phyloP scores from a whole-genome alignment of 306 rosid genomes.

The Cucurbita argyrosperma region DNA sequence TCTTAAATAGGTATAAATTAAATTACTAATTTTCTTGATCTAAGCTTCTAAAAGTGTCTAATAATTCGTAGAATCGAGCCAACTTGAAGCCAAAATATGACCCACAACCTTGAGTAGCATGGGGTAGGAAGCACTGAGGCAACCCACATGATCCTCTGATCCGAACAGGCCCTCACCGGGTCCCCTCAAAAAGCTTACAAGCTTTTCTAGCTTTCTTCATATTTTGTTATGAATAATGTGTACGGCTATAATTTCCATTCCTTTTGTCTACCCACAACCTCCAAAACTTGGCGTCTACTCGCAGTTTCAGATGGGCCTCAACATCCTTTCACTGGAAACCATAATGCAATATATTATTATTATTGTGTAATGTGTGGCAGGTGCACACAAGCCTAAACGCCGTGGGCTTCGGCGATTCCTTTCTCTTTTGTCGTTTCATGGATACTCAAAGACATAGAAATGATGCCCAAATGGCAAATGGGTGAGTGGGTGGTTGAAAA shows the following conservation, averaged over 20 bases:
- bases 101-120: not conserved
- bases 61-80: too few species aligned
- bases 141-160: not conserved
- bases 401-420: slow-evolving; percentile 82
- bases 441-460: slow-evolving; percentile 30
- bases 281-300: not conserved
- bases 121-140: not conserved
- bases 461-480: slow-evolving; percentile 33
- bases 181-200: not conserved
- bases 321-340: not conserved
- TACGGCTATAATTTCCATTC: not conserved
- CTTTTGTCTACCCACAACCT: not conserved
- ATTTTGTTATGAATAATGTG: not conserved
- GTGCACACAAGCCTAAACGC: slow-evolving; percentile 87
- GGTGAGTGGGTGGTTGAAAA: too few species aligned
- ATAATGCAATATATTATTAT: not conserved
- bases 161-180: not conserved
- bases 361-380: slow-evolving; percentile 31
- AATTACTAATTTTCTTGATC: too few species aligned
- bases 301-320: not conserved
- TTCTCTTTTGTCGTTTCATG: slow-evolving; percentile 69
- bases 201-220: not conserved
- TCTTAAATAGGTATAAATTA: too few species aligned
- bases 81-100: not conserved
- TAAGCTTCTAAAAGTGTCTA: too few species aligned